Evolutionary conservation across 352 stramenopile genomes (phyloP), one percentile per base, ranked within the genome.

Genomic region (Globisporangium polare): DNA sequence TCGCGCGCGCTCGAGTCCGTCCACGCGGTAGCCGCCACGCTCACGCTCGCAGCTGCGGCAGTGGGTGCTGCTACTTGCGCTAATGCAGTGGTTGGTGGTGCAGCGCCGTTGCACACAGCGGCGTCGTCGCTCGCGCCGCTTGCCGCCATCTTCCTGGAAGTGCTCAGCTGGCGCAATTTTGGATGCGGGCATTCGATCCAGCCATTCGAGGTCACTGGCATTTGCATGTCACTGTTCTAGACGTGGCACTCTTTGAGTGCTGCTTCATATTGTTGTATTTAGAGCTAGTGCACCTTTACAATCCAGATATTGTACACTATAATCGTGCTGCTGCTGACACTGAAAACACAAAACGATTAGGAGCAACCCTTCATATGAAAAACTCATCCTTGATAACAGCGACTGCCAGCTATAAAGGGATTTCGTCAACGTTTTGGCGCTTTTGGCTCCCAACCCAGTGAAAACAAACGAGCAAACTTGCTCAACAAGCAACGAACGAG

Each of bases 1-100:
- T 94, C 86, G 62, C 82, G 77, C 45, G 80, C 65, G 42, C 69
- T 71, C 49, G 63, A 64, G 49, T 77, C 61, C 2, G 63, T 69
- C 53, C 67, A 69, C 17, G 75, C 49, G 27, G 49, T 55, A 1
- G 42, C 42, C 3, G 42, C 42, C 49, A 41, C 49, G 27, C 49
- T 43, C 12, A 55, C 58, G 2, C 46, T 47, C 5, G 39, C 18
- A 12, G 41, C 7, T 15, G 43, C 8, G 10, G 51, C 6, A 7
- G 31, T 33, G 20, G 31, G 1, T 22, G 26, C 9, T 45, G n/a
- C 20, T 33, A 13, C 20, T 26, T 37, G 18, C 0, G 22, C 33
- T 5, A 13, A 1, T 20, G 26, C 7, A 20, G 37, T 2, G 24
- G 37, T 10, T 5, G 37, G 13, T 31, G 15, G 8, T 37, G 3